Percentiles rank a stretch among this genome's conserved stretches.
These are phyloP conservation scores for Epichloe sp. DNA, from an alignment of 2,329 filamentous ascomycete genomes.

Conservation along the genomic window DNA sequence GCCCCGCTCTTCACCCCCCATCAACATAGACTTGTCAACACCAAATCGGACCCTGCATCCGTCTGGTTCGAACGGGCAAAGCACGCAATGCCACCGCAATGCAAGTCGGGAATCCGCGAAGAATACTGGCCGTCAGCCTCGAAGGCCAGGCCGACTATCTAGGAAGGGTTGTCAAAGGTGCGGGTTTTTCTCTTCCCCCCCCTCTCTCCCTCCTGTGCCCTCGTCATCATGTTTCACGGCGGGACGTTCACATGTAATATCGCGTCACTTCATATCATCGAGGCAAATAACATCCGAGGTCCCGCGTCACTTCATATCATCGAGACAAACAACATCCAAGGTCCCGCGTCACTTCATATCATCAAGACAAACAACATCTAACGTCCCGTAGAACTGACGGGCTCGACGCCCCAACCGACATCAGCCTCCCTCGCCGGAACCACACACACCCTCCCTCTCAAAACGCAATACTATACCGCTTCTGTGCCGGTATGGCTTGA, in stretches of 20 bases:
- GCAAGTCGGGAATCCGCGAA: slow-evolving; percentile 21
- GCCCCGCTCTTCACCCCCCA: no score
- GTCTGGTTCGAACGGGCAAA: not conserved
- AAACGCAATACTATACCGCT: slow-evolving; percentile 48
- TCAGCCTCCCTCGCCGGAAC: slow-evolving; percentile 40
- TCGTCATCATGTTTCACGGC: not conserved
- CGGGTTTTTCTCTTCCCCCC: not conserved
- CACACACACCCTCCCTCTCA: slow-evolving; percentile 41
- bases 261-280: not conserved
- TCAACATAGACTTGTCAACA: no score
- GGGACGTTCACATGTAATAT: no score
- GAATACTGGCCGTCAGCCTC: slow-evolving; percentile 45
- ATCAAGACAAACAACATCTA: not conserved
- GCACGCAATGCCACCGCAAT: not conserved
- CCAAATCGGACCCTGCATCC: no score
- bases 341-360: not conserved
- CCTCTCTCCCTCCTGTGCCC: not conserved
- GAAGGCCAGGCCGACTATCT: slow-evolving; percentile 33
- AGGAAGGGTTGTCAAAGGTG: slow-evolving; percentile 41
- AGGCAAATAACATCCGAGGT: no score
- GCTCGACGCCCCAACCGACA: slow-evolving; percentile 26
- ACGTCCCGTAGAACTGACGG: slow-evolving; percentile 36
- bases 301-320: not conserved
- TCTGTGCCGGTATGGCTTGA: slow-evolving; percentile 56
- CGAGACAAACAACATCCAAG: not conserved